Percentiles rank a stretch among this genome's conserved stretches.
Evolutionary conservation across 2,329 filamentous ascomycete genomes (phyloP).

Genomic region (Diplodia scrobiculata): DNA sequence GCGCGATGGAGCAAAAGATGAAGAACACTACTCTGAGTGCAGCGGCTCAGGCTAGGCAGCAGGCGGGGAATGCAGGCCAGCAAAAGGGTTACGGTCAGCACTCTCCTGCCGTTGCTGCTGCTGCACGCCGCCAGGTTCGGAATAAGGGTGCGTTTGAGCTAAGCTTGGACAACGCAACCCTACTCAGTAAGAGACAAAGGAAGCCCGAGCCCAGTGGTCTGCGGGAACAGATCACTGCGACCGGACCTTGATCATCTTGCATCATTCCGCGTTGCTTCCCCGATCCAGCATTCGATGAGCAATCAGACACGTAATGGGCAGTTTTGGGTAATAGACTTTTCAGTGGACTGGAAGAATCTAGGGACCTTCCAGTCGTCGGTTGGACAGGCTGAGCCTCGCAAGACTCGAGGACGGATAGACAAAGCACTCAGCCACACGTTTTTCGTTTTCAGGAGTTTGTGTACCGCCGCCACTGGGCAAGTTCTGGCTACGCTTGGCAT

Average conservation of each 20-base stretch:
- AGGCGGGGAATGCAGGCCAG: conserved; percentile 46
- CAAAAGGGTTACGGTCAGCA: conserved; percentile 85
- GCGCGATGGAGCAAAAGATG: conserved; percentile 82
- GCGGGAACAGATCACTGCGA: conserved; percentile 47
- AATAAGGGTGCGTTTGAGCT: conserved; percentile 87
- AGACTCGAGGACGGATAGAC: conserved; percentile 15
- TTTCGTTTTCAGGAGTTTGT: conserved; percentile 14
- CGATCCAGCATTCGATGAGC: conserved; percentile 1
- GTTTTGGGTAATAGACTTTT: conserved; percentile 21
- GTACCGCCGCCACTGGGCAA: neutral
- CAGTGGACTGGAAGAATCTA: neutral
- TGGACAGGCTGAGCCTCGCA: neutral
- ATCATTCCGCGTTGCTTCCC: neutral
- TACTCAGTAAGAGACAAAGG: conserved; percentile 72
- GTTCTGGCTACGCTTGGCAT: conserved; percentile 14
- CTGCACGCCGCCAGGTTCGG: conserved; percentile 77
- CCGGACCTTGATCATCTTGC: conserved; percentile 31
- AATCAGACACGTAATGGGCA: conserved; percentile 11
- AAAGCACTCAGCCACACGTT: neutral
- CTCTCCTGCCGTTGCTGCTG: conserved; percentile 77
- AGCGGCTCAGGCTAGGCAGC: conserved; percentile 64
- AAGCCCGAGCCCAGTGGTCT: conserved; percentile 52
- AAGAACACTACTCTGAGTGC: conserved; percentile 74
- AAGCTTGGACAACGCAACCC: conserved; percentile 83
- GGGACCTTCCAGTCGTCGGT: neutral